A percentile compares a stretch with the other conserved stretches of the same genome.
Evolutionary conservation across 140 eudicot species (phyloP).

Genomic region (Stevia rebaudiana): DNA sequence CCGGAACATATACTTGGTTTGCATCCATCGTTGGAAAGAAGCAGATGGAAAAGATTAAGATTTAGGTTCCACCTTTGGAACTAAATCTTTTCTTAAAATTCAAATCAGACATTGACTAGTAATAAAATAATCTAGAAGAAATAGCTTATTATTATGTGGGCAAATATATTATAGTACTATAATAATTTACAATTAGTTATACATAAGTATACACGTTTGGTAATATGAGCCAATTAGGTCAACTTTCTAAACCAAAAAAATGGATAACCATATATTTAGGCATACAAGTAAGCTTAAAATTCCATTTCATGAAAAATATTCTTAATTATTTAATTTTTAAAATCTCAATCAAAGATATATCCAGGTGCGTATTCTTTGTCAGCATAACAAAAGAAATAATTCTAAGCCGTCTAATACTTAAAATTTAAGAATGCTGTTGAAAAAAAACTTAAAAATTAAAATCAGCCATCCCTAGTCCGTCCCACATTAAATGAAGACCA

Average conservation of each 20-base stretch:
- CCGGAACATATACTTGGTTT: conserved; percentile 75
- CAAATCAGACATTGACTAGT: background rate
- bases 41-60: conserved; percentile 73
- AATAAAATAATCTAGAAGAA: background rate
- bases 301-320: conserved; percentile 1
- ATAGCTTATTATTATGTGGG: background rate
- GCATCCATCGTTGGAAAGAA: conserved; percentile 52
- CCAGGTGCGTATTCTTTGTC: no score
- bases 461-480: no score
- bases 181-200: background rate
- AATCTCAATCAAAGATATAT: no score
- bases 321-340: no score
- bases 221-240: conserved; percentile 11
- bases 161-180: background rate
- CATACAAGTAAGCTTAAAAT: conserved; percentile 16
- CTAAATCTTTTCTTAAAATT: conserved; percentile 26
- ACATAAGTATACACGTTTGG: conserved; percentile 1
- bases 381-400: no score
- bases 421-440: no score
- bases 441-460: no score
- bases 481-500: no score
- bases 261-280: conserved; percentile 17
- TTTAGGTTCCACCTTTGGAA: conserved; percentile 42
- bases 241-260: conserved; percentile 6
- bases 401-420: no score